Evolutionary conservation across 2,329 filamentous ascomycete species (phyloP), one percentile per base, ranked within the genome.

Genomic region (Diaporthe velutina): DNA sequence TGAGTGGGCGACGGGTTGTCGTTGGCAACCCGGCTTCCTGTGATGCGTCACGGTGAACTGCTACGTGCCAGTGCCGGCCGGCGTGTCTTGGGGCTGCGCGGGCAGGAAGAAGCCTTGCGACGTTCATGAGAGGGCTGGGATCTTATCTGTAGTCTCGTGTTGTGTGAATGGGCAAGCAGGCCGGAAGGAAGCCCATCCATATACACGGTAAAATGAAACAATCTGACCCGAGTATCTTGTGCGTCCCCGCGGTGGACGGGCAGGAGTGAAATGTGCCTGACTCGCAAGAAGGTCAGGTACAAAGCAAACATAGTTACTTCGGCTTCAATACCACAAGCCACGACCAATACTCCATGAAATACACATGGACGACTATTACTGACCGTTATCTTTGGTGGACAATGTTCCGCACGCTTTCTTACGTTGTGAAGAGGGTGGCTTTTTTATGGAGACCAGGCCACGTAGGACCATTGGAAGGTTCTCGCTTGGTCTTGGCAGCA

Each of bases 401-500:
- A 55, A 4, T 50, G 28, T 55, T 54, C 25, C n/a, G 50, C 55
- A n/a, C 55, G 55, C 35, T 40, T 40, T 40, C 35, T 60, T 35
- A 1, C 35, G 28, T 15, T n/a, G 28, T 35, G 30, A 19, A 30
- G 30, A 57, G 30, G 28, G 30, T 22, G 17, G 54, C 30, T 22
- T 35, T 30, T 28, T 25, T 12, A 48, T 25, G 33, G 28, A 48
- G 42, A 50, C 42, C 19, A 38, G 42, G 64, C 64, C 61, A 50
- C 61, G 61, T 48, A 67, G 45, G 45, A 67, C 38, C 64, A 42
- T 67, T 38, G 45, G 42, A 50, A 67, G 30, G 15, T 48, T 67
- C 28, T 67, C 64, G 64, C 64, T 67, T 67, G 45, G 64, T 40
- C 64, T 67, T 67, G 64, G 45, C 64, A 38, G 64, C 61, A 67